Percentiles rank a stretch among this genome's conserved stretches.
phyloP scores from a whole-genome alignment of 129 eudicot genomes.

The Logfia minima region DNA sequence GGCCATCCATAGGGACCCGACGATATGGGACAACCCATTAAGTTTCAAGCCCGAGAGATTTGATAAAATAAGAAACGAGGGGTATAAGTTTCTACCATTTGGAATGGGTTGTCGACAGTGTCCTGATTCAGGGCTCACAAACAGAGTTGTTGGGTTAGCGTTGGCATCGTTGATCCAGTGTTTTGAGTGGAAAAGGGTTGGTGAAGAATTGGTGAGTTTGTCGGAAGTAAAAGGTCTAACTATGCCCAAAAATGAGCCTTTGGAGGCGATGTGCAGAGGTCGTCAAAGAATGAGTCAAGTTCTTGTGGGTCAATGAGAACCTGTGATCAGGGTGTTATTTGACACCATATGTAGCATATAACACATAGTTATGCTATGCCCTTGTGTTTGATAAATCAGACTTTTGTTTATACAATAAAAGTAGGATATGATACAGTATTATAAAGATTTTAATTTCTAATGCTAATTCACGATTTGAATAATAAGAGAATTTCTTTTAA shows the following conservation, averaged over 20 bases:
- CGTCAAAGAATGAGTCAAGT: slow-evolving; percentile 25
- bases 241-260: slow-evolving; percentile 43
- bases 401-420: not conserved
- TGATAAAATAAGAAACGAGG: slow-evolving; percentile 18
- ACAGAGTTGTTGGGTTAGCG: slow-evolving; percentile 13
- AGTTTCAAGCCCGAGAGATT: slow-evolving; percentile 43
- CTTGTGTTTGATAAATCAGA: not conserved
- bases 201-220: slow-evolving; percentile 32
- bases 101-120: slow-evolving; percentile 43
- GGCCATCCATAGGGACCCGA: slow-evolving; percentile 45
- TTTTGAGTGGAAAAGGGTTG: slow-evolving; percentile 43
- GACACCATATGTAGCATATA: no score
- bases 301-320: slow-evolving; percentile 25
- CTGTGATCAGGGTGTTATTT: no score
- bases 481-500: no score
- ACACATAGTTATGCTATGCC: not conserved
- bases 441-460: no score
- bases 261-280: slow-evolving; percentile 45
- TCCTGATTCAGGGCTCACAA: slow-evolving; percentile 17
- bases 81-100: slow-evolving; percentile 19
- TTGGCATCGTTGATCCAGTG: slow-evolving; percentile 43
- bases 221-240: slow-evolving; percentile 36
- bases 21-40: slow-evolving; percentile 35
- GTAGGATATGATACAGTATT: no score
- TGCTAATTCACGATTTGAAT: not conserved